Evolutionary conservation across 306 rosid genomes (phyloP), one percentile per base, ranked within the genome.

Genomic region (Quercus gilva): DNA sequence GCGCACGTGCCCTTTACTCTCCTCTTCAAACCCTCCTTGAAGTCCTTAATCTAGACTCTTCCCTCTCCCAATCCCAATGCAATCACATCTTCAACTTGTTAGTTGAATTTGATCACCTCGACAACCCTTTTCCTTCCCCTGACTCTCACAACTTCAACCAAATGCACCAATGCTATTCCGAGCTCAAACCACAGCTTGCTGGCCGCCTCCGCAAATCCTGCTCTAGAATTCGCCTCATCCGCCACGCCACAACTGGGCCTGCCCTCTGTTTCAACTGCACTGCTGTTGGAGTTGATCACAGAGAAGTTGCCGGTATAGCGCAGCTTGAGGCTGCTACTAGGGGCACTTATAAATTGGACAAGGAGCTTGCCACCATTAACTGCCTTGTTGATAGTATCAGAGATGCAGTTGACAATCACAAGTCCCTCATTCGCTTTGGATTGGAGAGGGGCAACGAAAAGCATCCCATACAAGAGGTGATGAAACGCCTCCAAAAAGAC

Each of bases 241-340:
- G 91, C 19, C 81, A 73, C 3, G 79, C 80, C 76, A 13, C 82
- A 0, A n/a, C 67, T 6, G 86, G 83, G 1, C 79, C 90, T 15
- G 57, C 80, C 0, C 0, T 86, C 13, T 90, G 91, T 37, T 13
- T 78, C 5, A 1, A 87, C 3, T 79, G 77, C 67, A 80, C 85
- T 5, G 78, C 87, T 1, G 82, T 80, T 0, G 76, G 76, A 4
- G 79, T 77, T 0, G 67, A 49, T 49, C 14, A 20, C 78, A 85
- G 23, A 71, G 85, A 72, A 43, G 71, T 75, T 43, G 89, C 83
- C 6, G 82, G 82, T 51, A 43, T 84, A 75, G 89, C 87, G 15
- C 97, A 88, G 75, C 90, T 90, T 56, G 89, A 91, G 33, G 91
- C 92, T 28, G 95, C 91, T 1, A 84, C 90, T 1, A 78, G 4